Conservation (phyloP, 768 basidiomycete species). For the Pilatotrama ljubarskyi region DNA sequence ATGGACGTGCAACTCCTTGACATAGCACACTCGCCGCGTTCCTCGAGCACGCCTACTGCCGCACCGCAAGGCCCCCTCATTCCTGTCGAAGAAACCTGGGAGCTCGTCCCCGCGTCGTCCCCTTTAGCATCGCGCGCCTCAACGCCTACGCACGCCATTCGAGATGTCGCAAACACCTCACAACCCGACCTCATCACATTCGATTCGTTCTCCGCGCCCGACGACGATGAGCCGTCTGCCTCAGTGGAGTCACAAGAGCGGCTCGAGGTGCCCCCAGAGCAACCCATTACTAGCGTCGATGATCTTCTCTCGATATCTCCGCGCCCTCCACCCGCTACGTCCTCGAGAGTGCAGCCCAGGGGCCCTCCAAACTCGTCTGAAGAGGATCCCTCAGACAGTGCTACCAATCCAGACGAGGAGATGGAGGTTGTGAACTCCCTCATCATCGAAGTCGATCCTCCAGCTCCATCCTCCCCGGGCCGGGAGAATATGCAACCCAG, state of each 20-base stretch:
- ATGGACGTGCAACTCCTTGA: constrained; percentile 12
- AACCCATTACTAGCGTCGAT: constrained; percentile 14
- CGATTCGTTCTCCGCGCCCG: constrained; percentile 41
- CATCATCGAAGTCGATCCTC: not conserved
- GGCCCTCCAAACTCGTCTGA: not conserved
- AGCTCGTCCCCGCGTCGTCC: not conserved
- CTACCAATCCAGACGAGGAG: constrained; percentile 12
- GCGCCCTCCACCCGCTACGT: constrained; percentile 2
- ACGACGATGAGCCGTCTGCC: not conserved
- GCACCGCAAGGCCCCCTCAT: not conserved
- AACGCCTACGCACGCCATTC: not conserved
- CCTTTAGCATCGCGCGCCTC: not conserved
- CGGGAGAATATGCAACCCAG: not conserved
- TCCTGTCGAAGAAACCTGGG: not conserved
- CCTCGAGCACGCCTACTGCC: not conserved
- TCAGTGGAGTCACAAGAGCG: not conserved
- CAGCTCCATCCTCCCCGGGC: not conserved
- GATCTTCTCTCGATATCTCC: constrained; percentile 29
- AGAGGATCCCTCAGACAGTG: not conserved
- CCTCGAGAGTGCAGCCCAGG: not conserved
- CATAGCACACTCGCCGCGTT: not conserved
- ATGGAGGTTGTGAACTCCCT: constrained; percentile 13
- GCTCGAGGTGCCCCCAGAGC: not conserved
- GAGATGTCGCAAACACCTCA: constrained; percentile 13
- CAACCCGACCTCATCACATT: constrained; percentile 41